phyloP scores from a whole-genome alignment of 2,329 filamentous ascomycete species.

The Pseudogymnoascus sp. region DNA sequence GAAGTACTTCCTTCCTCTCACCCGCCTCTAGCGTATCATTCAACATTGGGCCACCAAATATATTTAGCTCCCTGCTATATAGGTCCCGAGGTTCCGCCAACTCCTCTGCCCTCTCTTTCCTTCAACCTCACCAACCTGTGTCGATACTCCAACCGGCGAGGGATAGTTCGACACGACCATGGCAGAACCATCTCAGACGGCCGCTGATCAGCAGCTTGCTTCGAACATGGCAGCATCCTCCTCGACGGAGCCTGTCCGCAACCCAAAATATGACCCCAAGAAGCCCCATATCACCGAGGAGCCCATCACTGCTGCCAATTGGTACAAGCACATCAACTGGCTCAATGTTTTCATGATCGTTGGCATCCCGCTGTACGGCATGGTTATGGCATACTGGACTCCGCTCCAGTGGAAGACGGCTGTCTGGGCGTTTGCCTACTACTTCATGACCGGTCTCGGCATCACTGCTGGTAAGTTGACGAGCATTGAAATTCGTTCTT shows the following conservation, averaged over 20 bases:
- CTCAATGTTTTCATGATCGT: conserved; percentile 78
- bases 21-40: conserved; percentile 6
- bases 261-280: conserved; percentile 43
- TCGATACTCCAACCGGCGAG: not conserved
- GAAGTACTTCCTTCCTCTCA: conserved; percentile 2
- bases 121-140: not conserved
- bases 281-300: conserved; percentile 82
- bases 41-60: conserved; percentile 1
- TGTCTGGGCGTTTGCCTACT: conserved; percentile 67
- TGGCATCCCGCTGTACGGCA: conserved; percentile 64
- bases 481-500: not conserved
- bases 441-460: conserved; percentile 74
- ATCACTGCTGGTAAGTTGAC: conserved; percentile 60
- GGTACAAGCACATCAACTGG: conserved; percentile 92
- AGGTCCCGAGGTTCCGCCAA: not conserved
- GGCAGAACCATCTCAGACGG: conserved; percentile 12
- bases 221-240: conserved; percentile 23
- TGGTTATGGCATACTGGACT: conserved; percentile 68
- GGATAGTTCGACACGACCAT: not conserved
- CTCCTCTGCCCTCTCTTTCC: not conserved
- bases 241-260: conserved; percentile 21
- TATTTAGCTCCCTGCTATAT: conserved; percentile 8
- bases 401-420: conserved; percentile 64
- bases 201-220: conserved; percentile 16
- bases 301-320: conserved; percentile 72